A percentile compares a stretch with the other conserved stretches of the same genome.
These are phyloP conservation scores for Leishmania turanica DNA, from an alignment of 208 protist genomes.

Conservation along the genomic window DNA sequence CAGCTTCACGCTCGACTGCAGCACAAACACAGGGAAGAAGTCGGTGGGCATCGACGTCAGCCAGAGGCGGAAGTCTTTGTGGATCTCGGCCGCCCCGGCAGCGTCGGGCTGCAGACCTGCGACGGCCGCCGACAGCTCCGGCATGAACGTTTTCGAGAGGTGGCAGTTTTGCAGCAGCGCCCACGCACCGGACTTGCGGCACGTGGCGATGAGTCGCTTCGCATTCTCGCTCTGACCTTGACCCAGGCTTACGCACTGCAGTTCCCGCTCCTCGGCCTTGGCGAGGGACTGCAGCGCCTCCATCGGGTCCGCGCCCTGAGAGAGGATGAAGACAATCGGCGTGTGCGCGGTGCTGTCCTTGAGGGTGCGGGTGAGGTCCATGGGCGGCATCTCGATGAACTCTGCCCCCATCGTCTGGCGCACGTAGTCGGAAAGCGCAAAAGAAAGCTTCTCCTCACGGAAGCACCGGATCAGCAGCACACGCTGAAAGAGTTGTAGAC, in stretches of 20 bases:
- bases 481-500: slow-evolving; percentile 89
- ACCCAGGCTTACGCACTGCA: slow-evolving; percentile 96
- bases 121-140: slow-evolving; percentile 93
- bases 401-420: slow-evolving; percentile 84
- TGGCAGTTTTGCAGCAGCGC: slow-evolving; percentile 98
- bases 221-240: slow-evolving; percentile 97
- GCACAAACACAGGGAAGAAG: slow-evolving; percentile 97
- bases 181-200: slow-evolving; percentile 91
- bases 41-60: slow-evolving; percentile 98
- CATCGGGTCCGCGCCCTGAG: slow-evolving; percentile 96
- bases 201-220: slow-evolving; percentile 93
- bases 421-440: slow-evolving; percentile 92
- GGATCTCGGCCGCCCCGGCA: slow-evolving; percentile 37
- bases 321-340: slow-evolving; percentile 98
- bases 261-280: slow-evolving; percentile 55
- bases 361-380: slow-evolving; percentile 90
- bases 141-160: slow-evolving; percentile 97
- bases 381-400: slow-evolving; percentile 95
- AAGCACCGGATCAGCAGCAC: slow-evolving; percentile 95
- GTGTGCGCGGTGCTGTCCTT: slow-evolving; percentile 85
- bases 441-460: slow-evolving; percentile 95
- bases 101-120: slow-evolving; percentile 63
- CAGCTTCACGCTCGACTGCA: slow-evolving; percentile 98
- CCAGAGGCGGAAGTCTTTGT: slow-evolving; percentile 97
- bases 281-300: slow-evolving; percentile 93